phyloP scores from a whole-genome alignment of 768 basidiomycete genomes.

The Chlorophyllum brunneum region DNA sequence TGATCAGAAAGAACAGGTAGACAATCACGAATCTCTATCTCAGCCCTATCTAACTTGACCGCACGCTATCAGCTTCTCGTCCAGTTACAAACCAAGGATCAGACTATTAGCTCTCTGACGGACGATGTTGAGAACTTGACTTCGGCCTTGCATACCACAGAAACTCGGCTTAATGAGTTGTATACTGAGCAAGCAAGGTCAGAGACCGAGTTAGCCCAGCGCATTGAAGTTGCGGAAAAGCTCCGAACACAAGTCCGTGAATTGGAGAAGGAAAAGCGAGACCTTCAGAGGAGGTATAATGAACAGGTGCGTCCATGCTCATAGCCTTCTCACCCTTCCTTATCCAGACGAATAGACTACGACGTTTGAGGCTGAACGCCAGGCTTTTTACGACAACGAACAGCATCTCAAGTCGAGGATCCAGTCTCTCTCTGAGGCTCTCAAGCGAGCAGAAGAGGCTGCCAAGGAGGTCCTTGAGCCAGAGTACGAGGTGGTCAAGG shows the following conservation, averaged over 20 bases:
- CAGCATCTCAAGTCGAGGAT: slow-evolving; percentile 91
- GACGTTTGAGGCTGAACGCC: slow-evolving; percentile 89
- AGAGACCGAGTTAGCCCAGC: slow-evolving; percentile 78
- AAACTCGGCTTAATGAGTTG: slow-evolving; percentile 71
- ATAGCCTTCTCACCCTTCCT: slow-evolving; percentile 2
- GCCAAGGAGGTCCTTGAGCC: slow-evolving; percentile 35
- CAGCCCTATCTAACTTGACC: slow-evolving; percentile 9
- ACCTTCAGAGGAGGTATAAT: slow-evolving; percentile 77
- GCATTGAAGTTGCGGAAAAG: slow-evolving; percentile 81
- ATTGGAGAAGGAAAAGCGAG: slow-evolving; percentile 85
- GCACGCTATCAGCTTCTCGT: slow-evolving; percentile 55
- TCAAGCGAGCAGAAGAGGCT: slow-evolving; percentile 49
- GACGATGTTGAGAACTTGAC: slow-evolving; percentile 62
- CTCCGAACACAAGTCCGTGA: slow-evolving; percentile 78
- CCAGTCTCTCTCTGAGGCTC: slow-evolving; percentile 67
- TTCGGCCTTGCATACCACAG: slow-evolving; percentile 63
- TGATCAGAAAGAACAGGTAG: slow-evolving; percentile 81
- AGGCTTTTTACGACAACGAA: slow-evolving; percentile 90
- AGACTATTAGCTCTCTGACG: slow-evolving; percentile 55
- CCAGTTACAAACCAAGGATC: slow-evolving; percentile 76
- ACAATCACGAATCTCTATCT: slow-evolving; percentile 19
- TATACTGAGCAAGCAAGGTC: slow-evolving; percentile 79
- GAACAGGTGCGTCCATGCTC: slow-evolving; percentile 61
- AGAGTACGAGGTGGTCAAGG: slow-evolving; percentile 23
- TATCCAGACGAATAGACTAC: slow-evolving; percentile 48